Evolutionary conservation across 768 basidiomycete genomes (phyloP), one percentile per base, ranked within the genome.

Genomic region (Leccinellum luteum): DNA sequence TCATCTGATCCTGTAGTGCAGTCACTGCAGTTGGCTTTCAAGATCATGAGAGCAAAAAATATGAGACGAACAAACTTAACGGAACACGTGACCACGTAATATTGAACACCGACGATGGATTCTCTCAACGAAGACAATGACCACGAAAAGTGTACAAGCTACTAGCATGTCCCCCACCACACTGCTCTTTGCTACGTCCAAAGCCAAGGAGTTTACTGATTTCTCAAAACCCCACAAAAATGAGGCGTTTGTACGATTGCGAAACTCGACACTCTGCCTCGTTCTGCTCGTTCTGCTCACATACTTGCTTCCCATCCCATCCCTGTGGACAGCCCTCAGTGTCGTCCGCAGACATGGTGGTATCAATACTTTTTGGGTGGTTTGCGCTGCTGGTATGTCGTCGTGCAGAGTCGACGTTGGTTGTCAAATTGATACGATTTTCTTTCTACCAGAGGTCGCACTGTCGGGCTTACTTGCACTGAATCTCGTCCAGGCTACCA

Each of bases 231-330:
- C 75, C 2, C 43, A 71, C 21, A 74, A 69, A 51, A 69, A 66
- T 45, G 76, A 78, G 54, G 76, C 77, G 2, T 53, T 70, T 7
- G 54, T 76, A n/a, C 70, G 77, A 50, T 62, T 78, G 49, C 76
- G 77, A 43, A 76, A 69, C 48, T 77, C 75, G 27, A 63, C 69
- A 2, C 60, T 77, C 21, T 69, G 65, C 48, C 67, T 78, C 30
- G 54, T 71, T 14, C 64, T 62, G 10, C 59, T 74, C 21, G 55
- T 71, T 9, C 57, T 78, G n/a, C 63, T 74, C 53, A 76, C 76
- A 2, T 67, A 73, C 49, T 63, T 78, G 27, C 55, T 76, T 1
- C 77, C 77, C 6, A 27, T 76, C 10, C 77, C 77, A 6, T 73
- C 75, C 1, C 43, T 71, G 9, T 78, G 71, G 74, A 65, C 67